phyloP scores from a whole-genome alignment of 2,329 filamentous ascomycete species.

The Fusarium palustre region DNA sequence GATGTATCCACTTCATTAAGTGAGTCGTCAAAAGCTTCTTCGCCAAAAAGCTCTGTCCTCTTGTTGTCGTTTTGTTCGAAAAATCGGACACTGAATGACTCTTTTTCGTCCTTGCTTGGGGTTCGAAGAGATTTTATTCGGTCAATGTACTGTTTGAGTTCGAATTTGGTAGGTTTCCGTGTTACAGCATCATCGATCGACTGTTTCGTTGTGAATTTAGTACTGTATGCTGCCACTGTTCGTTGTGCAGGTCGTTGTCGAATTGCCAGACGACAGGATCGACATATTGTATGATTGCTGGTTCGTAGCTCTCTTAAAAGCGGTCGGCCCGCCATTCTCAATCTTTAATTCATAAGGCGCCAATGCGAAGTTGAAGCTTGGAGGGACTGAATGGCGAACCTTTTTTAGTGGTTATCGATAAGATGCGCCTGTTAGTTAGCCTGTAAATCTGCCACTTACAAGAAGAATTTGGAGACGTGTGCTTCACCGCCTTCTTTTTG shows the following conservation, averaged over 20 bases:
- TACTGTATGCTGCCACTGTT: conserved; percentile 51
- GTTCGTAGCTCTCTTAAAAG: conserved; percentile 52
- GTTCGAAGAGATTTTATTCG: conserved; percentile 45
- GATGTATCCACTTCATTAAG: conserved; percentile 53
- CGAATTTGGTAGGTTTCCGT: conserved; percentile 44
- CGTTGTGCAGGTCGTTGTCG: conserved; percentile 46
- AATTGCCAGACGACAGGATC: conserved; percentile 52
- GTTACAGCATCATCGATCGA: conserved; percentile 30
- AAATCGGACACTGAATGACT: conserved; percentile 55
- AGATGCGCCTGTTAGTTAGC: conserved; percentile 13
- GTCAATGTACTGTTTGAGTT: conserved; percentile 48
- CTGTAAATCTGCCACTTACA: conserved; percentile 24
- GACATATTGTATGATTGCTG: conserved; percentile 54
- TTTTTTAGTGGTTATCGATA: conserved; percentile 52
- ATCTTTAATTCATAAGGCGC: conserved; percentile 43
- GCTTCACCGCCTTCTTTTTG: conserved; percentile 50
- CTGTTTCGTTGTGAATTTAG: conserved; percentile 36
- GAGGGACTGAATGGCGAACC: conserved; percentile 33
- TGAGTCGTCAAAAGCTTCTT: conserved; percentile 57
- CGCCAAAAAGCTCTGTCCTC: conserved; percentile 54
- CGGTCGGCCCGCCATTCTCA: conserved; percentile 53
- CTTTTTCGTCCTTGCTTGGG: conserved; percentile 25
- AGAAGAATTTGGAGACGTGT: background rate
- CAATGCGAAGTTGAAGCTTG: conserved; percentile 14
- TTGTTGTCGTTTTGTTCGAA: conserved; percentile 60